Evolutionary conservation across 345 rosid species (phyloP).

Genomic region (Syzygium aqueum): DNA sequence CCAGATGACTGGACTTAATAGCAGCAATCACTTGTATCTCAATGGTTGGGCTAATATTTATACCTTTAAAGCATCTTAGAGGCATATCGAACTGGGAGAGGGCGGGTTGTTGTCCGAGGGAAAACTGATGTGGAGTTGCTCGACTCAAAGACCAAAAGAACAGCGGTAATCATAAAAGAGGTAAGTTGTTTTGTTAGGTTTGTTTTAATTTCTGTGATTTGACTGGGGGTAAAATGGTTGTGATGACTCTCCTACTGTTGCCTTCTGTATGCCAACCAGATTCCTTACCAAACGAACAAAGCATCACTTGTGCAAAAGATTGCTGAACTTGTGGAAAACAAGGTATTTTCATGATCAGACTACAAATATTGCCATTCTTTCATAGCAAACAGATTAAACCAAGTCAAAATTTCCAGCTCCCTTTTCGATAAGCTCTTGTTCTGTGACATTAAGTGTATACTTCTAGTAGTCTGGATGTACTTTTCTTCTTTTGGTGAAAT

Average conservation of each 20-base stretch:
- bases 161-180: constrained; percentile 81
- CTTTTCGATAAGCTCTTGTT: background rate
- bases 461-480: background rate
- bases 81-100: constrained; percentile 90
- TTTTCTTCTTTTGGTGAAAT: background rate
- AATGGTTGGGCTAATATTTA: background rate
- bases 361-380: background rate
- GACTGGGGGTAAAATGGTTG: background rate
- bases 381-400: background rate
- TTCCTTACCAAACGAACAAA: constrained; percentile 93
- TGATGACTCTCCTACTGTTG: background rate
- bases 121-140: constrained; percentile 75
- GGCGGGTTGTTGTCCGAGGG: constrained; percentile 78
- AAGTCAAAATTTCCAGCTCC: background rate
- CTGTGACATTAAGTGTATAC: background rate
- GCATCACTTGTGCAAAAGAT: constrained; percentile 89
- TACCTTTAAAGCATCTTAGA: constrained; percentile 57
- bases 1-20: background rate
- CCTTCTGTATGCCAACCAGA: constrained; percentile 30
- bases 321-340: constrained; percentile 90
- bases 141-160: constrained; percentile 67
- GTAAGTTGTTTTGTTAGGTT: constrained; percentile 17
- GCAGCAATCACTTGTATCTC: background rate
- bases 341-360: constrained; percentile 33
- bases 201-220: constrained; percentile 3